These are phyloP conservation scores for Bocquillonia castaneifolia DNA, from an alignment of 441 rosid species.

Conservation along the genomic window DNA sequence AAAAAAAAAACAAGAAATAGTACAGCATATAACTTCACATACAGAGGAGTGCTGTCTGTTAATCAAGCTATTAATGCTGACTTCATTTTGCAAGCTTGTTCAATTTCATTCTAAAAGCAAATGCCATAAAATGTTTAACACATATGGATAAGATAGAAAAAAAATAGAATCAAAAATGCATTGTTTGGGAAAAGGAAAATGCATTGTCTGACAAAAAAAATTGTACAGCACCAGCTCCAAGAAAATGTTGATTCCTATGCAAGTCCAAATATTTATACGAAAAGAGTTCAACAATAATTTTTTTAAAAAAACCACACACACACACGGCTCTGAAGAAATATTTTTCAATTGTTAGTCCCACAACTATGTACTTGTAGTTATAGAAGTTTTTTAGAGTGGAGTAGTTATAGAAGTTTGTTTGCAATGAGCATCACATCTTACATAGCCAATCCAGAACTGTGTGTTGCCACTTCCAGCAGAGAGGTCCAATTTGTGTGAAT, in stretches of 20 bases:
- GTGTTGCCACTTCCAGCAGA: not conserved
- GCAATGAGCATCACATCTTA: no score
- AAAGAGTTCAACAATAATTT: no score
- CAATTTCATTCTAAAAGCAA: not conserved
- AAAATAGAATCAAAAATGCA: not conserved
- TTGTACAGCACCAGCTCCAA: not conserved
- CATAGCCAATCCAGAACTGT: not conserved
- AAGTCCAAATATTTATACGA: no score
- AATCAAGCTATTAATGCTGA: not conserved
- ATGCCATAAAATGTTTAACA: not conserved
- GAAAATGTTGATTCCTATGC: not conserved
- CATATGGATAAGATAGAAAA: not conserved
- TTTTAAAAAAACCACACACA: no score
- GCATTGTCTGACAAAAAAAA: not conserved
- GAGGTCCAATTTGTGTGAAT: not conserved
- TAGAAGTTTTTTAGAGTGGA: no score
- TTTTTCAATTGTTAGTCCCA: not conserved
- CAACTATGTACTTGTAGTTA: not conserved
- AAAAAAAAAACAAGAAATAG: not conserved
- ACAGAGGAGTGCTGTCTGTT: not conserved
- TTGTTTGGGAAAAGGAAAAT: not conserved
- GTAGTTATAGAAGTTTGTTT: no score
- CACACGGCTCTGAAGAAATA: no score
- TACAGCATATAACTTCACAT: not conserved
- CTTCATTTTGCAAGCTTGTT: not conserved